Base-by-base conservation (phyloP, 805 yeast species). In the Wickerhamomyces xylosicus region DNA sequence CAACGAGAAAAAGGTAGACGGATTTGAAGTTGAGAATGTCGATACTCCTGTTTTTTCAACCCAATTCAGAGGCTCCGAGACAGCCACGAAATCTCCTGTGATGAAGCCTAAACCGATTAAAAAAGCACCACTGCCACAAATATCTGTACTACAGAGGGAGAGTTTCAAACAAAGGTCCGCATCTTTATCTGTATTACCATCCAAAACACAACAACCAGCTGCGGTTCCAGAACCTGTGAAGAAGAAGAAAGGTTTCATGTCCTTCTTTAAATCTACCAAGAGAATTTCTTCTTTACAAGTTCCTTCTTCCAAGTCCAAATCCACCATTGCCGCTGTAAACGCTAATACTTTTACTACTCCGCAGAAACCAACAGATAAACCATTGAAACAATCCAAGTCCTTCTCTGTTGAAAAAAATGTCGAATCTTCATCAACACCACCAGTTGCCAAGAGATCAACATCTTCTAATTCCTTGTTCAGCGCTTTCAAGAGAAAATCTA, bases 381-480 rank as follows among this genome's bases (percentile, higher is more conserved):
- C 34, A 3, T 34, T 47, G 33, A 41, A 33, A 17, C 33, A 37
- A 2, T 49, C 54, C 4, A 45, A 42, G 34, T 47, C 54, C 1
- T 47, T 47, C 37, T 42, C 49, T 6, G 1, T 41, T n/a, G 21
- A 41, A 6, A 37, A 40, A 35, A 13, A 37, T 20, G 13, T 25
- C 14, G 29, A 5, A 25, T 25, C 29, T n/a, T n/a, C n/a, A n/a
- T n/a, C n/a, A n/a, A n/a, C n/a, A n/a, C 45, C 48, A 13, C 45
- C 33, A 34, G 41, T 40, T 17, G 45, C 54, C 2, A 46, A 45
- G 21, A 45, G 56, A 19, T 53, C 57, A 15, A 39, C 53, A 2
- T 52, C 57, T 0, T 47, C 56, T 7, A 48, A 36, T 2, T 51
- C 56, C 1, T 37, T 54, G 32, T 53, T 54, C 42, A 40, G 43